Conservation (phyloP, 1,284 basidiomycete genomes). For the Microstroma glucosiphilum region DNA sequence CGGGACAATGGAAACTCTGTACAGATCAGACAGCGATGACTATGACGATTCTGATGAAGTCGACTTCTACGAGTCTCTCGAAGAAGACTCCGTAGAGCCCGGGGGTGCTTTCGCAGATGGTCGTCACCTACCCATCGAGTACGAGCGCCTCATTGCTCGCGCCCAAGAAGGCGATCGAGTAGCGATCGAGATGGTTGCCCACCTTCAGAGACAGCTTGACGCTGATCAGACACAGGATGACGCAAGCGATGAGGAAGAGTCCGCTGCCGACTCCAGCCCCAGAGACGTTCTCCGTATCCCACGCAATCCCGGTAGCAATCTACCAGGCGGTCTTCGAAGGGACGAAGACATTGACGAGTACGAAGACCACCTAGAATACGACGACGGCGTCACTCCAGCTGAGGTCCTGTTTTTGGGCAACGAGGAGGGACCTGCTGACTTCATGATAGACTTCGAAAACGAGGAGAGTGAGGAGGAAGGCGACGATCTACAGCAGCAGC, state of each 20-base stretch:
- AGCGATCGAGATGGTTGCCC: too few relatives aligned
- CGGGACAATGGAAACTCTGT: too few relatives aligned
- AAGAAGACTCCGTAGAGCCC: slow-evolving; percentile 8
- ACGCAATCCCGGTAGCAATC: background rate
- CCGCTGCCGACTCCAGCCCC: background rate
- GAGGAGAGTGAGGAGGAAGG: background rate
- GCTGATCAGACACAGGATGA: background rate
- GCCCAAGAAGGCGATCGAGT: too few relatives aligned
- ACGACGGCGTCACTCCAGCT: slow-evolving; percentile 3
- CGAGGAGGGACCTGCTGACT: too few relatives aligned
- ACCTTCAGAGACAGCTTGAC: background rate
- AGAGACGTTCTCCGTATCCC: background rate
- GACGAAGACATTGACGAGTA: background rate
- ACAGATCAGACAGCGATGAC: background rate
- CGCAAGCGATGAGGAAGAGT: background rate
- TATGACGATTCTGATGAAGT: slow-evolving; percentile 9
- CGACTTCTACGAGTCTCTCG: slow-evolving; percentile 8
- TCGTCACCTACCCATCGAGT: too few relatives aligned
- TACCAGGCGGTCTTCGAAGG: background rate
- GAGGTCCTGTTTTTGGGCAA: too few relatives aligned
- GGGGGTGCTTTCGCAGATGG: too few relatives aligned
- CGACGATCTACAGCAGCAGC: background rate
- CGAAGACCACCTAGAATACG: background rate
- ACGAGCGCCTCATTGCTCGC: background rate
- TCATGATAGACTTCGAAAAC: background rate